Base-by-base conservation (phyloP, 257 asterid genomes). In the Fraxinus americana region DNA sequence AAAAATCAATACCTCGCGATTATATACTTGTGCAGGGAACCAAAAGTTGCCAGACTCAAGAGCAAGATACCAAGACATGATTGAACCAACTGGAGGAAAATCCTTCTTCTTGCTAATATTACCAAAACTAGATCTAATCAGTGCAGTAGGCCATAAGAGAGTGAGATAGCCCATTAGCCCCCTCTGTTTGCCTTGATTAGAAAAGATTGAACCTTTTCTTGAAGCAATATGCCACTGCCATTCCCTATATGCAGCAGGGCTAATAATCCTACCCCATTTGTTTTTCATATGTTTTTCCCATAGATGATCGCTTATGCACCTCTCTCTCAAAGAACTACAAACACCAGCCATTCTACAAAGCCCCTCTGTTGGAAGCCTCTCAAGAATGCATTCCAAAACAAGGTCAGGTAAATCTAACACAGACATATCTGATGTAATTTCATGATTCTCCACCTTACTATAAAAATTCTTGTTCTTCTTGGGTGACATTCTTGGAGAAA, bases 21-120 rank as follows among this genome's bases (percentile, higher is more conserved):
- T 94, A 54, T 91, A 94, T 57, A 94, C 97, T 87, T 94, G 98
- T 2, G 97, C 97, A 70, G 97, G 98, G 76, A 94, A 92, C 91
- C 97, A 88, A 77, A 92, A 92, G 29, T 79, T 80, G 72, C 98
- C 98, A 57, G 94, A 84, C 83, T 92, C 93, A 70, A 94, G 91
- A 75, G 97, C 97, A 83, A 87, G 83, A 83, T 86, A 94, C 88
- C 85, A 84, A 77, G 83, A 83, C 97, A 92, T 92, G 52, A 86
- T 52, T 4, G 97, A 92, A 84, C 89, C 91, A 78, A 79, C 87
- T n/a, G 89, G 90, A 80, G 86, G 82, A 41, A 78, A 87, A 77
- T 59, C 23, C 36, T 57, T 85, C 83, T 27, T 83, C 76, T 73
- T 90, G 72, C 27, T 63, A 59, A 63, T 65, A 57, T 76, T 79